A percentile compares a stretch with the other conserved stretches of the same genome.
Conservation (phyloP, 2,329 filamentous ascomycete genomes). For the Verticillium dahliae region DNA sequence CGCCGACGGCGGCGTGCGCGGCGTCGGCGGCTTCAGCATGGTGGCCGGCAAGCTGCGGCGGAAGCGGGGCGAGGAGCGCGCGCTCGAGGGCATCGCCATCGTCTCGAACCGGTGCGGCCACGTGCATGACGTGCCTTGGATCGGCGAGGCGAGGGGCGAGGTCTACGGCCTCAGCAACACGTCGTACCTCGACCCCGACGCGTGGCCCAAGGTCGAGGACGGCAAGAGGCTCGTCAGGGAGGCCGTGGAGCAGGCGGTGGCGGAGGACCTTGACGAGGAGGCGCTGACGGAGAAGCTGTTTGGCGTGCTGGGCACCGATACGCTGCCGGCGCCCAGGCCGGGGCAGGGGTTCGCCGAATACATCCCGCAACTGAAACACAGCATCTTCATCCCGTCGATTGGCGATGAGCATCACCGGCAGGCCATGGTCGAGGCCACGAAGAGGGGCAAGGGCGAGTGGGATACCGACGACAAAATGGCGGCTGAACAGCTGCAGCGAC, state of each 20-base stretch:
- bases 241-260: slow-evolving; percentile 32
- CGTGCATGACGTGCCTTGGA: slow-evolving; percentile 49
- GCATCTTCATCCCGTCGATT: slow-evolving; percentile 55
- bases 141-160: slow-evolving; percentile 43
- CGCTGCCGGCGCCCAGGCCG: slow-evolving; percentile 34
- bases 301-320: slow-evolving; percentile 49
- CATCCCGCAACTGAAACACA: slow-evolving; percentile 47
- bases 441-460: slow-evolving; percentile 28
- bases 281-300: slow-evolving; percentile 46
- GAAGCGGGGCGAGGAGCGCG: slow-evolving; percentile 15
- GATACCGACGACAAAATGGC: slow-evolving; percentile 30
- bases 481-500: slow-evolving; percentile 26
- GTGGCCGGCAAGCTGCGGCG: slow-evolving; percentile 54
- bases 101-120: slow-evolving; percentile 54
- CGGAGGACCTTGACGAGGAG: slow-evolving; percentile 32
- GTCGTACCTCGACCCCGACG: slow-evolving; percentile 42
- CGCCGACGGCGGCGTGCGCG: slow-evolving; percentile 45
- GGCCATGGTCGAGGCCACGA: slow-evolving; percentile 36
- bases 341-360: slow-evolving; percentile 45
- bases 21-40: slow-evolving; percentile 61
- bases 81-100: slow-evolving; percentile 47
- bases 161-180: slow-evolving; percentile 59
- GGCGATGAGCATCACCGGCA: slow-evolving; percentile 38
- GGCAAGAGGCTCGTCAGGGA: slow-evolving; percentile 41
- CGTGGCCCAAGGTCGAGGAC: slow-evolving; percentile 55